A percentile compares a stretch with the other conserved stretches of the same genome.
Conservation (phyloP, 2,329 filamentous ascomycete genomes). For the Plectosphaerella sp. region DNA sequence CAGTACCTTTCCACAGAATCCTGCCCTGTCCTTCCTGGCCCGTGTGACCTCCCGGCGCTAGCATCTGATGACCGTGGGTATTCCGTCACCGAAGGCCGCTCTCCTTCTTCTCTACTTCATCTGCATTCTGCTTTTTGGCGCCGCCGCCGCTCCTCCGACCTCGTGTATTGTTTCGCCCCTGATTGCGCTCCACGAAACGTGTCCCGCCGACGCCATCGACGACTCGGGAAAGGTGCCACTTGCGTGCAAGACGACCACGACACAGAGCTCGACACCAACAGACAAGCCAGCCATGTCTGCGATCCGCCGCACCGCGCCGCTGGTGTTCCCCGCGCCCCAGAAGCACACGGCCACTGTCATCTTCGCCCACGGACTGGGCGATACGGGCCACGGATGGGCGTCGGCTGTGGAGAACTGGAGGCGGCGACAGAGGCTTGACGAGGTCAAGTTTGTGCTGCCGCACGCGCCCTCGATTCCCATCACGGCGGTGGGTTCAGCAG, state of each 20-base stretch:
- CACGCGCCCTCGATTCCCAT: constrained; percentile 85
- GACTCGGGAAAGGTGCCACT: too few relatives aligned
- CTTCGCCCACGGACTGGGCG: constrained; percentile 87
- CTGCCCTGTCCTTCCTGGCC: too few relatives aligned
- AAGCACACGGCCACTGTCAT: constrained; percentile 93
- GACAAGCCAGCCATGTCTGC: constrained; percentile 5
- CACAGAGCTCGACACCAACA: background rate
- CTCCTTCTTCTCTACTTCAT: too few relatives aligned
- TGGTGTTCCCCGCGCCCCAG: constrained; percentile 74
- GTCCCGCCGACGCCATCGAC: too few relatives aligned
- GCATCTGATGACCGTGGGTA: too few relatives aligned
- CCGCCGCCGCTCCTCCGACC: too few relatives aligned
- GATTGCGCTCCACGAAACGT: too few relatives aligned
- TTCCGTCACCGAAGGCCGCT: too few relatives aligned
- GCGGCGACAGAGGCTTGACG: constrained; percentile 71
- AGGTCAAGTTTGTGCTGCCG: constrained; percentile 92
- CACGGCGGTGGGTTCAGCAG: constrained; percentile 59
- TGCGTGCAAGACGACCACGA: background rate
- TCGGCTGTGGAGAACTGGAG: constrained; percentile 85
- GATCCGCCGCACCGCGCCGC: constrained; percentile 32
- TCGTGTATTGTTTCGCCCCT: too few relatives aligned
- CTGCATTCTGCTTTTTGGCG: too few relatives aligned
- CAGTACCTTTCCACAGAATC: too few relatives aligned
- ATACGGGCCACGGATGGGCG: constrained; percentile 75
- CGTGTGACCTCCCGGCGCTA: too few relatives aligned